Evolutionary conservation across 257 asterid genomes (phyloP), one percentile per base, ranked within the genome.

Genomic region (Agastache rugosa): DNA sequence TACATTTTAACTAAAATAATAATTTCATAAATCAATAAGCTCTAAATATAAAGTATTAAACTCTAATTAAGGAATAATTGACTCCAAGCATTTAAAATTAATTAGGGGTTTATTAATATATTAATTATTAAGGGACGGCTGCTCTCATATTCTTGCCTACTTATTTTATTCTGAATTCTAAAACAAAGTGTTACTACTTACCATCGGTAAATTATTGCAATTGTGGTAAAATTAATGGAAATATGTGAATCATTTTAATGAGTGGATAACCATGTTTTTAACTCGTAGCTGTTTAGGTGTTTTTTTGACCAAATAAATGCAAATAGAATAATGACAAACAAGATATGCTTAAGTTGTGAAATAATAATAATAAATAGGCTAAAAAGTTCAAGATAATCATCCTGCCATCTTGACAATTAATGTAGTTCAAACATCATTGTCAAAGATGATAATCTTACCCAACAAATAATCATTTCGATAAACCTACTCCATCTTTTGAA

Each of bases 351-450:
- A 9, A 58, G 37, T 56, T 11, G 35, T 23, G 16, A 56, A 9
- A 23, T 4, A 11, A 25, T 0, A 9, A 11, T 10, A 56, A 56
- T 4, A 54, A 22, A 4, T 23, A 8, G 3, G 61, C 61, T 20
- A 63, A 19, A 63, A 39, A 39, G 35, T 35, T 62, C 48, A 62
- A 62, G n/a, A 17, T 17, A 62, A n/a, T 35, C 50, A 16, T 17
- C 48, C 29, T 62, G 1, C 16, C 20, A 19, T 64, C 2, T 6
- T 22, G 19, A 9, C 51, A 44, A 64, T 12, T 42, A 44, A 44
- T n/a, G n/a, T 66, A 23, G 71, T 22, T 66, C 55, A 65, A 42
- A 44, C 55, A 66, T 42, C 71, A 42, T 66, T 23, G 2, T 66
- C 71, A 14, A 23, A 44, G 1, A 44, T 22, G 11, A 44, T 41